Conservation (phyloP, 148 eudicot species). For the Silene uniflora region DNA sequence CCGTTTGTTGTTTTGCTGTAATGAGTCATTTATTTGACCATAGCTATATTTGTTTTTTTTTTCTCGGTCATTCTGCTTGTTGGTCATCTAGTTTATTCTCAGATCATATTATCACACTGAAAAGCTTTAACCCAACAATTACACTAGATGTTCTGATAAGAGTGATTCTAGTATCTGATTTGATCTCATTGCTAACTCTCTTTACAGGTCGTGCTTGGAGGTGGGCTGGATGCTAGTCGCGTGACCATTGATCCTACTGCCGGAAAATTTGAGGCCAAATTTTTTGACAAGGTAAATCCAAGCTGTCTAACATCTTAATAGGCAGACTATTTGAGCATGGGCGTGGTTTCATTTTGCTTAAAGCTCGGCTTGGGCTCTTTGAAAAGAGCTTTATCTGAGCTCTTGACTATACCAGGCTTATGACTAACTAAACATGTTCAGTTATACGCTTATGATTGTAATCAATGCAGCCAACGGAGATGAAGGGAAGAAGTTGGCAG, state of each 20-base stretch:
- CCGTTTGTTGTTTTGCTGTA: neutral
- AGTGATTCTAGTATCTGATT: neutral
- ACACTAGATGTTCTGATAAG: neutral
- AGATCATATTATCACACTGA: neutral
- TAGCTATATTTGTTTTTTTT: no score
- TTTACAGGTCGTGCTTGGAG: constrained; percentile 84
- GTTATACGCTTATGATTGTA: no score
- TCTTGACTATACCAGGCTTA: no score
- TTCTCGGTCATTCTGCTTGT: neutral
- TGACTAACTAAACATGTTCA: no score
- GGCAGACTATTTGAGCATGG: neutral
- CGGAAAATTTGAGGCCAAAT: constrained; percentile 92
- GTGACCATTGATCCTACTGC: constrained; percentile 94
- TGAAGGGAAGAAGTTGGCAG: no score
- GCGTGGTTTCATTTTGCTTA: no score
- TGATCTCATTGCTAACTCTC: neutral
- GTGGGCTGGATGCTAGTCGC: constrained; percentile 82
- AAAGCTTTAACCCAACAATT: neutral
- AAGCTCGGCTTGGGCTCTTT: no score
- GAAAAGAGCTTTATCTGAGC: no score
- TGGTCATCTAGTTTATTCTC: neutral
- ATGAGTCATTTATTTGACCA: neutral
- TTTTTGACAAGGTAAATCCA: constrained; percentile 75
- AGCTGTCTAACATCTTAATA: neutral
- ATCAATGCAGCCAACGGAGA: no score